phyloP scores from a whole-genome alignment of 106 monocot species.

The Vanilla planifolia region DNA sequence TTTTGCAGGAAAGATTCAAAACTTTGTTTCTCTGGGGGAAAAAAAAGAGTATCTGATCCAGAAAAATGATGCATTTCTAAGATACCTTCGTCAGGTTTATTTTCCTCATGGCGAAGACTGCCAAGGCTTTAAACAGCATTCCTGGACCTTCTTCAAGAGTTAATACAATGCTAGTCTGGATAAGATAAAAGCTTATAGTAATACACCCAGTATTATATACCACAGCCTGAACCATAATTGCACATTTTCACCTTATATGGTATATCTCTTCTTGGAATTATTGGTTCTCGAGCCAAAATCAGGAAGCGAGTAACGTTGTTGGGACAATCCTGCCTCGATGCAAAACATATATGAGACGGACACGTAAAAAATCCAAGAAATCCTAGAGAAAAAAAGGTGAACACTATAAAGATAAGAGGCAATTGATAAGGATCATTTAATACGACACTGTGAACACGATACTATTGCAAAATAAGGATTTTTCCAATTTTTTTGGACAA shows the following conservation, averaged over 20 bases:
- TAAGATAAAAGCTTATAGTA: neutral
- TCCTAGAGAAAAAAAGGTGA: too few species aligned
- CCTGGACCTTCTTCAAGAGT: slow-evolving; percentile 85
- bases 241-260: slow-evolving; percentile 55
- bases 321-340: slow-evolving; percentile 46
- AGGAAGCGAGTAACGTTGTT: slow-evolving; percentile 60
- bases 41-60: neutral
- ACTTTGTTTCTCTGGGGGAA: neutral
- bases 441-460: too few species aligned
- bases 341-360: neutral
- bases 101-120: slow-evolving; percentile 58
- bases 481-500: too few species aligned
- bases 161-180: slow-evolving; percentile 76
- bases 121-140: slow-evolving; percentile 63
- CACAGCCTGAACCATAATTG: too few species aligned
- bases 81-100: slow-evolving; percentile 68
- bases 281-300: slow-evolving; percentile 59
- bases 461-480: too few species aligned
- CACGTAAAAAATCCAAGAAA: too few species aligned
- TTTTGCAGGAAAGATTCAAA: neutral
- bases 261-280: slow-evolving; percentile 50
- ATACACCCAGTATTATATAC: too few species aligned
- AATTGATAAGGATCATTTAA: too few species aligned
- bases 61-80: neutral
- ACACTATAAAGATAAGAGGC: too few species aligned